Evolutionary conservation across 768 basidiomycete species (phyloP), one percentile per base, ranked within the genome.

Genomic region (Lentinula lateritia): DNA sequence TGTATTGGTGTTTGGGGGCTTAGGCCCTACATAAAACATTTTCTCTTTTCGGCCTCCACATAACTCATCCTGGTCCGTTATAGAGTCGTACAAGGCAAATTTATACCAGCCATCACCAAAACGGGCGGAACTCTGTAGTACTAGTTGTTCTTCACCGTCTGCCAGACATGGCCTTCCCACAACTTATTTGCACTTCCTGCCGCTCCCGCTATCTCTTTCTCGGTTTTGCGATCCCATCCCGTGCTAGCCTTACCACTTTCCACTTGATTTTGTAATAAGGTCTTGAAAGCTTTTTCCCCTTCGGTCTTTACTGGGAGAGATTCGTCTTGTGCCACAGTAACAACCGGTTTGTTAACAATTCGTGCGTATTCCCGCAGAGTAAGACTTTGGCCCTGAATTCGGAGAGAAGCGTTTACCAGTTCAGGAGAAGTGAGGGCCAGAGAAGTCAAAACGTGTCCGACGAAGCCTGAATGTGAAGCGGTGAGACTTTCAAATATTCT

Each of bases 361-460:
- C 6, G 67, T 23, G 63, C 75, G 18, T 71, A 58, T 0, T 70
- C 65, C 13, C 65, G 57, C 7, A 74, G 66, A 5, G 67, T 68
- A 6, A 43, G 61, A 2, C 71, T 69, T 28, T 76, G 70, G 16
- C 76, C 75, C 61, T 77, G 63, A 34, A 76, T 68, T 20, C 74
- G 74, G 66, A 76, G 72, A 5, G 67, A 69, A 1, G 60, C 63
- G 55, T 77, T 62, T 8, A 70, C 68, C n/a, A 75, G 67, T 34
- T 68, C 63, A 3, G 55, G 41, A 6, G 55, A 56, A 10, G 64
- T 56, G 0, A 63, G 50, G 0, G 75, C 70, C 4, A 74, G 60
- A 1, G 70, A 66, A 7, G 75, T 76, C 55, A 77, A 66, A 45
- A 75, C 64, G 50, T 77, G 66, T 15, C 68, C 76, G 39, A 72